Conservation (phyloP, 257 asterid genomes). For the Galeopsis tetrahit region DNA sequence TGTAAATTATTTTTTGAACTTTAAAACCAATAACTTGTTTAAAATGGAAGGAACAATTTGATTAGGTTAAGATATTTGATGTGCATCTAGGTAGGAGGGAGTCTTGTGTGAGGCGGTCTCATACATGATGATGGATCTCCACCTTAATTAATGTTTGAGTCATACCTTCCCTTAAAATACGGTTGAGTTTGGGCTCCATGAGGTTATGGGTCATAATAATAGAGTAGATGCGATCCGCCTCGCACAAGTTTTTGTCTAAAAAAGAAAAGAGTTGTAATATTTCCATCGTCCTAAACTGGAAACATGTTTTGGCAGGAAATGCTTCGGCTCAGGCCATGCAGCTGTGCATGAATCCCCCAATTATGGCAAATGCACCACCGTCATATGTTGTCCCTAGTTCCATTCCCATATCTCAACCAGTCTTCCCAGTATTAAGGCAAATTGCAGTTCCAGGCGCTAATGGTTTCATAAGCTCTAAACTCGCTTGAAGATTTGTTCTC, state of each 20-base stretch:
- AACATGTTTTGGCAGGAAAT: conserved; percentile 53
- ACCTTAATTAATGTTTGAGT: too few species aligned
- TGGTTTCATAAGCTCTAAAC: conserved; percentile 53
- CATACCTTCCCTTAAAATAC: too few species aligned
- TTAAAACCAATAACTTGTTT: not conserved
- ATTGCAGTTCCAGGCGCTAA: conserved; percentile 57
- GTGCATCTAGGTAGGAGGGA: not conserved
- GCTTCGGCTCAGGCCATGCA: conserved; percentile 62
- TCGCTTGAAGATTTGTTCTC: conserved; percentile 37
- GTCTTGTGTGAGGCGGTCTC: not conserved
- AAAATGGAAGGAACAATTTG: not conserved
- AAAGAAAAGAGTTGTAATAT: not conserved
- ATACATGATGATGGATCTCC: too few species aligned
- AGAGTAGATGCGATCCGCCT: too few species aligned
- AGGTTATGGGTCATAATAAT: too few species aligned
- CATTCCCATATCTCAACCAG: conserved; percentile 59
- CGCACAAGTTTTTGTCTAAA: too few species aligned
- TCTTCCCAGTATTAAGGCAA: conserved; percentile 53
- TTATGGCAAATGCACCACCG: conserved; percentile 52
- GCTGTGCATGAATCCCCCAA: conserved; percentile 59
- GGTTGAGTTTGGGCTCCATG: too few species aligned
- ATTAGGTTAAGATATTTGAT: conserved; percentile 5
- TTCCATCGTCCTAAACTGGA: conserved; percentile 20
- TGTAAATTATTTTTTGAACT: not conserved
- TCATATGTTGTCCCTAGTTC: conserved; percentile 55